phyloP scores from a whole-genome alignment of 2,329 filamentous ascomycete species.

The Chaetomium strumarium region DNA sequence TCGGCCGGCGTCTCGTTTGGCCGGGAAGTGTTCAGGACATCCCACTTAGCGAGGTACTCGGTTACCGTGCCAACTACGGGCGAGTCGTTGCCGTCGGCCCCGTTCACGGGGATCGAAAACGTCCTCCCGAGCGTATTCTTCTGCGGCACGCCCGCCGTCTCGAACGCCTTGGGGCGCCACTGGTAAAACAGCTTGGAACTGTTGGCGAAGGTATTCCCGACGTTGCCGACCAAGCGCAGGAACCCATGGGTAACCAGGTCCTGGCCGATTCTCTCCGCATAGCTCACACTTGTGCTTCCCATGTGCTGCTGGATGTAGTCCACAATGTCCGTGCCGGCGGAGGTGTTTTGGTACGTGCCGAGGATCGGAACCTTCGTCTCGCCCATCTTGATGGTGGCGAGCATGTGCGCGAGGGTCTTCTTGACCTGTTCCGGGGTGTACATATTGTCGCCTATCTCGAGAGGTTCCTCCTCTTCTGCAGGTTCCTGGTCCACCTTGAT shows the following conservation, averaged over 20 bases:
- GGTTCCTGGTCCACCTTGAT: constrained; percentile 77
- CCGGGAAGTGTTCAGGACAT: constrained; percentile 79
- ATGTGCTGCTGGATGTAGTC: constrained; percentile 91
- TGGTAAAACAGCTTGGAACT: constrained; percentile 97
- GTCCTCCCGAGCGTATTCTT: constrained; percentile 75
- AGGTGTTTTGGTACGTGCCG: constrained; percentile 90
- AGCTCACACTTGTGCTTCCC: constrained; percentile 75
- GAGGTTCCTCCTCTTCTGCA: constrained; percentile 66
- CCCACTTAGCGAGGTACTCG: constrained; percentile 89
- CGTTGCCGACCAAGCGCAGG: constrained; percentile 83
- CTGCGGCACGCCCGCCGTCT: constrained; percentile 79
- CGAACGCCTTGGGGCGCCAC: constrained; percentile 89
- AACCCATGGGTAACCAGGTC: constrained; percentile 84
- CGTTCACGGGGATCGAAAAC: constrained; percentile 61
- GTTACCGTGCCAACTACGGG: constrained; percentile 76
- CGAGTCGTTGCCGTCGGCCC: constrained; percentile 58
- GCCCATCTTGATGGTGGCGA: constrained; percentile 77
- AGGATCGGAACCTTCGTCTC: constrained; percentile 95
- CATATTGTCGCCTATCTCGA: constrained; percentile 85
- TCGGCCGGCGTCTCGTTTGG: constrained; percentile 92
- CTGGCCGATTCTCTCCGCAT: constrained; percentile 91
- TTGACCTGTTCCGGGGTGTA: constrained; percentile 85
- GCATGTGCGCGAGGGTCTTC: constrained; percentile 79
- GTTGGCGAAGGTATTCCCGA: constrained; percentile 93
- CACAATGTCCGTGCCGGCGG: constrained; percentile 85